A percentile compares a stretch with the other conserved stretches of the same genome.
Evolutionary conservation across 306 rosid genomes (phyloP).

Genomic region (Prunus kanzakura): DNA sequence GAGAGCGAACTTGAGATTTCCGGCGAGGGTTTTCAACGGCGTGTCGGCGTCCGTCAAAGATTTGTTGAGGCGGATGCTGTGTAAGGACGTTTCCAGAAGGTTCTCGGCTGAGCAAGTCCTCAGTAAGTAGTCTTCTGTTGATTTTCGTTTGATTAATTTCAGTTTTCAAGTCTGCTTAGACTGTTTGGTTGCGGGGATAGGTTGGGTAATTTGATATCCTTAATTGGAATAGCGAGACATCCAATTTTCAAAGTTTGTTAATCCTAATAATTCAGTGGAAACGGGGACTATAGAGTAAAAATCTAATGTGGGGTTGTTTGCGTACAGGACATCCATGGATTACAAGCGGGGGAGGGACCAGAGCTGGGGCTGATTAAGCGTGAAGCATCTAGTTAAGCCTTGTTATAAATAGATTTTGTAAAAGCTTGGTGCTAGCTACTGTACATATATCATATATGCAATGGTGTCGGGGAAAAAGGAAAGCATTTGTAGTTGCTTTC

Average conservation of each 20-base stretch:
- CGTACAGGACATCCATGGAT: constrained; percentile 70
- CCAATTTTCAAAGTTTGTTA: background rate
- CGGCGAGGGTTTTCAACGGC: constrained; percentile 35
- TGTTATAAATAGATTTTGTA: background rate
- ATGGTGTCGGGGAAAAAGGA: background rate
- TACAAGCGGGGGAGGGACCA: constrained; percentile 25
- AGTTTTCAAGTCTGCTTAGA: background rate
- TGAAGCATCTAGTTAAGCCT: background rate
- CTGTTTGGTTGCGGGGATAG: background rate
- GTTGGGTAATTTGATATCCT: background rate
- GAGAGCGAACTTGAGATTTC: constrained; percentile 59
- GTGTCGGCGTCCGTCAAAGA: constrained; percentile 61
- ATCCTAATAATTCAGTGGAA: background rate
- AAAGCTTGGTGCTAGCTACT: background rate
- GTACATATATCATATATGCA: background rate
- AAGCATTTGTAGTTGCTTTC: background rate
- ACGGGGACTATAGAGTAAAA: background rate
- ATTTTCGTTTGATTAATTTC: constrained; percentile 1
- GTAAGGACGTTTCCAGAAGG: constrained; percentile 60
- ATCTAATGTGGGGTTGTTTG: constrained; percentile 6
- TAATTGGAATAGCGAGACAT: background rate
- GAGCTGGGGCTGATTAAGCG: constrained; percentile 17
- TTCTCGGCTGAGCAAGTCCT: constrained; percentile 63
- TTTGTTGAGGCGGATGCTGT: constrained; percentile 56
- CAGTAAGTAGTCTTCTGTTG: constrained; percentile 30